Evolutionary conservation across 129 eudicot species (phyloP).

Genomic region (Centrapalus pauciflorus): DNA sequence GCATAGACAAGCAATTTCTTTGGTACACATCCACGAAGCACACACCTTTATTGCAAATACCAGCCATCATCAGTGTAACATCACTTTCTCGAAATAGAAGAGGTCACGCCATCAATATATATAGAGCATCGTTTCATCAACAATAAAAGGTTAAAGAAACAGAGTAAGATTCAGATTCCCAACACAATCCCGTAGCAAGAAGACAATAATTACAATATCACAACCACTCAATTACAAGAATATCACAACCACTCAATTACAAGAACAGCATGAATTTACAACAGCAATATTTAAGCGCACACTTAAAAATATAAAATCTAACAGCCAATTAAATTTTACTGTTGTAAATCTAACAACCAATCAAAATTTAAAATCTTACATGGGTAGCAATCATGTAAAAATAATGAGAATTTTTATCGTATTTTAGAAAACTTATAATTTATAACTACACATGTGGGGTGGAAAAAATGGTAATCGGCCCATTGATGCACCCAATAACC

Average conservation of each 20-base stretch:
- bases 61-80: constrained; percentile 18
- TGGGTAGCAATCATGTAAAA: no score
- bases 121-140: constrained; percentile 9
- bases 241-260: not conserved
- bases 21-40: constrained; percentile 98
- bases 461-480: no score
- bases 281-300: not conserved
- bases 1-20: constrained; percentile 94
- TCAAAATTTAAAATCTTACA: no score
- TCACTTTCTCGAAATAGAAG: not conserved
- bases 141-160: not conserved
- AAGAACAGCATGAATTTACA: not conserved
- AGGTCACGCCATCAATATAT: not conserved
- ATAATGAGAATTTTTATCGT: no score
- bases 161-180: constrained; percentile 1
- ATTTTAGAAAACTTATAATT: no score
- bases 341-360: no score
- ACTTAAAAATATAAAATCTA: not conserved
- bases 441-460: no score
- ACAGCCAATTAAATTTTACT: no score
- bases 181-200: constrained; percentile 7
- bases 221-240: not conserved
- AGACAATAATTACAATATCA: not conserved
- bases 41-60: constrained; percentile 62
- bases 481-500: no score